These are phyloP conservation scores for Ganoderma lingzhi DNA, from an alignment of 1,284 basidiomycete genomes.

Conservation along the genomic window DNA sequence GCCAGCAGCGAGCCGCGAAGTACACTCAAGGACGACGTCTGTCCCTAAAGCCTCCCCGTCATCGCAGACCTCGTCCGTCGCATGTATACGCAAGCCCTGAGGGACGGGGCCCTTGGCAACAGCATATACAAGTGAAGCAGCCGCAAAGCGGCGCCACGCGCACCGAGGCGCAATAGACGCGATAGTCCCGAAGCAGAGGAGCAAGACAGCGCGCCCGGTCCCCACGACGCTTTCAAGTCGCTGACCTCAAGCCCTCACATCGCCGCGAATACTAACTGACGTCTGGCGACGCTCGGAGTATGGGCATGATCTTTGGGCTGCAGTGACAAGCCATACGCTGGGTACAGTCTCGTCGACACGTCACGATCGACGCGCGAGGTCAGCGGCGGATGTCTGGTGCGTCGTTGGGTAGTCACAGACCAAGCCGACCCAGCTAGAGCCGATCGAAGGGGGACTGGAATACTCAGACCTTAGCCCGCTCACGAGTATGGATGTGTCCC, in stretches of 20 bases:
- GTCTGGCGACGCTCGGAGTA: background rate
- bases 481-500: conserved; percentile 22
- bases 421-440: conserved; percentile 19
- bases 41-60: background rate
- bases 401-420: conserved; percentile 23
- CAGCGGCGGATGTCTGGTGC: conserved; percentile 21
- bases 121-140: conserved; percentile 4
- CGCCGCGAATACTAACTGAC: background rate
- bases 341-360: background rate
- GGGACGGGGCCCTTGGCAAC: background rate
- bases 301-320: background rate
- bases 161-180: conserved; percentile 6
- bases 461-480: conserved; percentile 28
- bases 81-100: conserved; percentile 4
- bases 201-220: conserved; percentile 15
- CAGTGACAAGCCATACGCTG: background rate
- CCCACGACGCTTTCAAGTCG: conserved; percentile 24
- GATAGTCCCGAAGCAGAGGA: conserved; percentile 12
- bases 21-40: conserved; percentile 18
- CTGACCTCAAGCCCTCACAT: background rate
- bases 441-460: conserved; percentile 23
- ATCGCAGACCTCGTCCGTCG: background rate
- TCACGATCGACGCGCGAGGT: background rate
- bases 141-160: conserved; percentile 2
- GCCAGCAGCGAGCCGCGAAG: conserved; percentile 23